phyloP scores from a whole-genome alignment of 2,329 filamentous ascomycete species.

The Cryphonectria naterciae region DNA sequence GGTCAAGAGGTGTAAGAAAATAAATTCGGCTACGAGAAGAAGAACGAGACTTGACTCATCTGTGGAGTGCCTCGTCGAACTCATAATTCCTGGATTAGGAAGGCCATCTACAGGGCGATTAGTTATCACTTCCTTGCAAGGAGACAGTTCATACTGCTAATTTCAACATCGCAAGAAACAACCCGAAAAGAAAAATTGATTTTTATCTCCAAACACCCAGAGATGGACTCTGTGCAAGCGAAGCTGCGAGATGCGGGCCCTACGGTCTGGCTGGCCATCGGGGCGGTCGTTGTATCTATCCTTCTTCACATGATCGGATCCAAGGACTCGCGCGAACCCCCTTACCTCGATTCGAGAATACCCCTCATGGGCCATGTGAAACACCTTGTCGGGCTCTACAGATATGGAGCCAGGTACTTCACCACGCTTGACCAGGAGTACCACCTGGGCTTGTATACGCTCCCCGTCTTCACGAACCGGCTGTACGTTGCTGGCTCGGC shows the following conservation, averaged over 20 bases:
- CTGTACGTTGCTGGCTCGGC: neutral
- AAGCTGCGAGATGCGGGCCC: slow-evolving; percentile 4
- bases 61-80: neutral
- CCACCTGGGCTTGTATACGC: neutral
- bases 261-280: neutral
- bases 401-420: slow-evolving; percentile 3
- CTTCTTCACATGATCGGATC: neutral
- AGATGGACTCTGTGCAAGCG: slow-evolving; percentile 7
- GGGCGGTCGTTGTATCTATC: neutral
- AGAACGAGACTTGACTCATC: neutral
- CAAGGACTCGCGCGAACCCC: neutral
- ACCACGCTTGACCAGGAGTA: neutral
- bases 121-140: neutral
- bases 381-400: neutral
- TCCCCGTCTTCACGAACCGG: neutral
- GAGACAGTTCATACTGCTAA: neutral
- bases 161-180: neutral
- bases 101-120: neutral
- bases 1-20: neutral
- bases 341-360: neutral
- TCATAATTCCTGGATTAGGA: neutral
- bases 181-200: neutral
- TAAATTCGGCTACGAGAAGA: neutral
- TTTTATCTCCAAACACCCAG: neutral
- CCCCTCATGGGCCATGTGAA: neutral